Conservation (phyloP, 331 rosid species). For the Acacia pycnantha region DNA sequence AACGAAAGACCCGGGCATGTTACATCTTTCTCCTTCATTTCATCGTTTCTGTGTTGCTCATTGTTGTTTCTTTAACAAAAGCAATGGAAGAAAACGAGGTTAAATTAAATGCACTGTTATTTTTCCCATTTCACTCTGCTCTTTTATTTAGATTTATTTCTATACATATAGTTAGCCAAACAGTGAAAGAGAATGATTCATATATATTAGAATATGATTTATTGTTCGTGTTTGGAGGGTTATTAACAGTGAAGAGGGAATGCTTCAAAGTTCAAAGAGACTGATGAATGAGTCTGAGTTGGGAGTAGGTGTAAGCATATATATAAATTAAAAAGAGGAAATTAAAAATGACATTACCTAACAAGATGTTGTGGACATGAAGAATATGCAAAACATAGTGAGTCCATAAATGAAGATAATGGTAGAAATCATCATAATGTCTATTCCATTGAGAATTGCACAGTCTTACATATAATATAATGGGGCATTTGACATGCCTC, state of each 20-base stretch:
- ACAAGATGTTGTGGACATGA: conserved; percentile 25
- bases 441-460: conserved; percentile 32
- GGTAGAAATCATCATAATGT: conserved; percentile 30
- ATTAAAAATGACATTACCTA: conserved; percentile 29
- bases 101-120: background rate
- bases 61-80: background rate
- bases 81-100: background rate
- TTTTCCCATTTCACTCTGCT: background rate
- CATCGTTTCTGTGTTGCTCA: background rate
- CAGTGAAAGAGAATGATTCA: background rate
- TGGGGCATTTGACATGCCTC: conserved; percentile 34
- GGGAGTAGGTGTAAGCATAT: conserved; percentile 37
- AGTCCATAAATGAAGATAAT: conserved; percentile 17
- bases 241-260: background rate
- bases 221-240: background rate
- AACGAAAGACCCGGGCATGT: no score
- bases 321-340: conserved; percentile 1
- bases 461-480: conserved; percentile 15
- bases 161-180: background rate
- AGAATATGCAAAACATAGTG: conserved; percentile 7
- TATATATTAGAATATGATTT: background rate
- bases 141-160: background rate
- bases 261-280: conserved; percentile 25
- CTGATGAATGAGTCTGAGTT: background rate
- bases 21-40: background rate